Evolutionary conservation across 352 stramenopile species (phyloP), one percentile per base, ranked within the genome.

Genomic region (Globisporangium cylindrosporum): DNA sequence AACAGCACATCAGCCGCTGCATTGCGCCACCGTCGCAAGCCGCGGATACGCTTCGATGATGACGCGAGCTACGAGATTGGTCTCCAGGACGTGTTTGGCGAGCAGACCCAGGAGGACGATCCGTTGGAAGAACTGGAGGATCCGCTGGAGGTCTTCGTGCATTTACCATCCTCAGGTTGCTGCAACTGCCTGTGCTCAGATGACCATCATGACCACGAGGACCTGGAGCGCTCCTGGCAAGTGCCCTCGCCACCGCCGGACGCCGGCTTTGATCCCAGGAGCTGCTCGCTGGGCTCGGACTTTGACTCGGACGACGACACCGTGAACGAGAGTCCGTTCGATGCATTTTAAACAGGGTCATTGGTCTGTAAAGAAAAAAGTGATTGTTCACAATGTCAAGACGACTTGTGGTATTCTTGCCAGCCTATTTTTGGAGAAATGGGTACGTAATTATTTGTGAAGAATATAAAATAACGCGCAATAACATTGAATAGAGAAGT

Each of bases 201-300:
- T 14, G 18, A 20, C 10, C 56, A 61, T 18, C 32, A 59, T 32
- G 38, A 56, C 14, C 20, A 51, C 20, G 43, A 46, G 15, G 49
- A 56, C 14, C 7, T 66, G 34, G 65, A 70, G 48, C 58, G 51
- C 22, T 51, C n/a, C 7, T 70, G 65, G 58, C 57, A 70, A 24
- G 65, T 66, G 57, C 65, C 36, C 58, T 66, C 65, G 32, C 65
- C 65, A 12, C 46, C 57, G 12, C 65, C 65, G 15, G 34, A 32
- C 25, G 29, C 15, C 20, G 58, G 65, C 10, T 70, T 70, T 29
- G 65, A 70, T 22, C 65, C 65, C 4, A 55, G 20, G 32, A 56
- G 48, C 58, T 70, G 65, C 36, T 34, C 32, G 10, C 32, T 51
- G 14, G 55, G 20, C 3, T 61, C 10, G 29, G 55, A 46, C 8